phyloP scores from a whole-genome alignment of 225 moss, liverwort and hornwort genomes.

The Physcomitrium patens region DNA sequence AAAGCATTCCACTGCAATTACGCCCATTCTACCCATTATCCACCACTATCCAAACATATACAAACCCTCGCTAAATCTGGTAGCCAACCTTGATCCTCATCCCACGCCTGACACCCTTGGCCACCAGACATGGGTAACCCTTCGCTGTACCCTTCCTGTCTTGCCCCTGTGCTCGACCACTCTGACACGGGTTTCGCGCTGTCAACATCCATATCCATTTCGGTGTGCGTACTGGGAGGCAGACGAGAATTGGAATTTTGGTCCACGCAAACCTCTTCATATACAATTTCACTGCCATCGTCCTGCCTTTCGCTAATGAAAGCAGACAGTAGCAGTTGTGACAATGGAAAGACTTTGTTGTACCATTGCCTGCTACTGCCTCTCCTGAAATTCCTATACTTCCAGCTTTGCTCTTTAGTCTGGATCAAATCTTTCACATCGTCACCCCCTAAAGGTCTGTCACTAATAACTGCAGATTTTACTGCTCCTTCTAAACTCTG shows the following conservation, averaged over 20 bases:
- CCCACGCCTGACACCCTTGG: constrained; percentile 37
- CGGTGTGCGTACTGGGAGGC: constrained; percentile 68
- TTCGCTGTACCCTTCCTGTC: constrained; percentile 51
- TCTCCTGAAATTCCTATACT: constrained; percentile 59
- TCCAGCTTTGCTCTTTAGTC: constrained; percentile 55
- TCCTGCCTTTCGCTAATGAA: constrained; percentile 69
- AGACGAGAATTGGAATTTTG: constrained; percentile 61
- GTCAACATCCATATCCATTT: constrained; percentile 79
- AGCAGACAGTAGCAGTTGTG: constrained; percentile 78
- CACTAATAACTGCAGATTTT: constrained; percentile 62
- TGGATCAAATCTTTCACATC: constrained; percentile 63
- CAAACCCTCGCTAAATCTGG: not conserved
- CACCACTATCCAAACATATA: not conserved
- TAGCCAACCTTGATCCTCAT: constrained; percentile 52
- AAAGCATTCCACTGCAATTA: not conserved
- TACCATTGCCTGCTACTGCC: constrained; percentile 68
- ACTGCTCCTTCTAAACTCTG: constrained; percentile 49
- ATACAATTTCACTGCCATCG: constrained; percentile 15
- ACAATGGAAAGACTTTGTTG: constrained; percentile 79
- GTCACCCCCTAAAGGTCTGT: constrained; percentile 76
- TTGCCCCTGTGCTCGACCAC: constrained; percentile 69
- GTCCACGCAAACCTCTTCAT: constrained; percentile 57
- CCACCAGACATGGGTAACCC: constrained; percentile 42
- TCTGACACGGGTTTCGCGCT: constrained; percentile 64
- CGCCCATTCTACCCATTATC: not conserved